Evolutionary conservation across 83 land plant genomes (phyloP).

Genomic region (Diphasiastrum complanatum): DNA sequence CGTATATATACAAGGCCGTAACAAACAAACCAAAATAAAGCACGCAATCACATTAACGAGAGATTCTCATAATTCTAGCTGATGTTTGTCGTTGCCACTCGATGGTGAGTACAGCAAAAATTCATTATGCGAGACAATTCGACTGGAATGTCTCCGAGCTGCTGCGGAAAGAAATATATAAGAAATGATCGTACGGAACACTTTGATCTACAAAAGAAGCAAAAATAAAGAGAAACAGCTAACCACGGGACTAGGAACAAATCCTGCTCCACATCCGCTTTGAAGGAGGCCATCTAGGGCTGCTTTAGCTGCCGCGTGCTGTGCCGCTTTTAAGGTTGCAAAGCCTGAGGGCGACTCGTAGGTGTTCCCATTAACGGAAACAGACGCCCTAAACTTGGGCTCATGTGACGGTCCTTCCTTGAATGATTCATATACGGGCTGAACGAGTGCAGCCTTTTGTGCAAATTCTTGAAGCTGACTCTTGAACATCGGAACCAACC

Average conservation of each 20-base stretch:
- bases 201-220: no score
- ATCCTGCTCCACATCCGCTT: background rate
- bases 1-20: no score
- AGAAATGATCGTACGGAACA: no score
- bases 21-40: no score
- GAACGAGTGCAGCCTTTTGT: conserved; percentile 26
- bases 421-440: conserved; percentile 24
- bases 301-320: conserved; percentile 37
- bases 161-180: no score
- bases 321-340: conserved; percentile 27
- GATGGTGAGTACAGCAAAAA: no score
- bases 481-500: conserved; percentile 33
- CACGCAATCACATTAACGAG: no score
- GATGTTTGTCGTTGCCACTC: no score
- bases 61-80: no score
- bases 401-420: conserved; percentile 35
- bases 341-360: conserved; percentile 25
- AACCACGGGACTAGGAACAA: conserved; percentile 25
- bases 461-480: conserved; percentile 39
- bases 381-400: conserved; percentile 26
- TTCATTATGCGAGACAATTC: no score
- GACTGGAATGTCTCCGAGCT: no score
- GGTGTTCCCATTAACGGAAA: conserved; percentile 7
- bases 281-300: conserved; percentile 18
- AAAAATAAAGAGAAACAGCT: background rate